phyloP scores from a whole-genome alignment of 2,329 filamentous ascomycete genomes.

The Albophoma yamanashiensis region DNA sequence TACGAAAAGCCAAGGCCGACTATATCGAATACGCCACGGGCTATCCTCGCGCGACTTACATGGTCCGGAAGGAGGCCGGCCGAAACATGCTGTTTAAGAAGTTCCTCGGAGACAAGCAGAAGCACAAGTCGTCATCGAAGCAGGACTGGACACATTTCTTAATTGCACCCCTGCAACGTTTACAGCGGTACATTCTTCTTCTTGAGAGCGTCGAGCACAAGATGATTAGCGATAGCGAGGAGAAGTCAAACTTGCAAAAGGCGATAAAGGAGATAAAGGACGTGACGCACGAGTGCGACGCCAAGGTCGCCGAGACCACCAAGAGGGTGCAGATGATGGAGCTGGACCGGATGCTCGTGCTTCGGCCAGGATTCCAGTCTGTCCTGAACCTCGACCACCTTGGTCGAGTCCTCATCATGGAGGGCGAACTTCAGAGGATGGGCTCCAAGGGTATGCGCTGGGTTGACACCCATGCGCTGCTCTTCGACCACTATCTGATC shows the following conservation, averaged over 20 bases:
- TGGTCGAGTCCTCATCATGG: slow-evolving; percentile 79
- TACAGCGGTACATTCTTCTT: slow-evolving; percentile 83
- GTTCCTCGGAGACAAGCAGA: slow-evolving; percentile 72
- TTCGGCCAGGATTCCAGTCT: slow-evolving; percentile 79
- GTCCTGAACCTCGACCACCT: slow-evolving; percentile 89
- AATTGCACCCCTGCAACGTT: slow-evolving; percentile 82
- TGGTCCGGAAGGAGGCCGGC: slow-evolving; percentile 74
- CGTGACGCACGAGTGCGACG: slow-evolving; percentile 84
- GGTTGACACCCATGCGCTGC: slow-evolving; percentile 84
- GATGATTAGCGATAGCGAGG: slow-evolving; percentile 74
- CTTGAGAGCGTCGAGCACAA: slow-evolving; percentile 76
- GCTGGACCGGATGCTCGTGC: slow-evolving; percentile 68
- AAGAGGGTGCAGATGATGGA: slow-evolving; percentile 86
- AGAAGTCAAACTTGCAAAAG: slow-evolving; percentile 72
- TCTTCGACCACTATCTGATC: slow-evolving; percentile 96
- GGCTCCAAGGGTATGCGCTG: slow-evolving; percentile 84
- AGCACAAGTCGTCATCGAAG: slow-evolving; percentile 69
- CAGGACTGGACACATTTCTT: slow-evolving; percentile 92
- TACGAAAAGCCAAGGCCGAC: slow-evolving; percentile 77
- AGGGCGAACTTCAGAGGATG: slow-evolving; percentile 81
- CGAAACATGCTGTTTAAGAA: slow-evolving; percentile 77
- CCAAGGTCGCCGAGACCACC: slow-evolving; percentile 82
- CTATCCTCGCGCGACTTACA: slow-evolving; percentile 74
- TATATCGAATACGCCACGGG: slow-evolving; percentile 89
- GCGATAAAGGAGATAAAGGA: slow-evolving; percentile 87